Percentiles rank a stretch among this genome's conserved stretches.
These are phyloP conservation scores for Aspergillus ibericus DNA, from an alignment of 2,329 filamentous ascomycete species.

Conservation along the genomic window DNA sequence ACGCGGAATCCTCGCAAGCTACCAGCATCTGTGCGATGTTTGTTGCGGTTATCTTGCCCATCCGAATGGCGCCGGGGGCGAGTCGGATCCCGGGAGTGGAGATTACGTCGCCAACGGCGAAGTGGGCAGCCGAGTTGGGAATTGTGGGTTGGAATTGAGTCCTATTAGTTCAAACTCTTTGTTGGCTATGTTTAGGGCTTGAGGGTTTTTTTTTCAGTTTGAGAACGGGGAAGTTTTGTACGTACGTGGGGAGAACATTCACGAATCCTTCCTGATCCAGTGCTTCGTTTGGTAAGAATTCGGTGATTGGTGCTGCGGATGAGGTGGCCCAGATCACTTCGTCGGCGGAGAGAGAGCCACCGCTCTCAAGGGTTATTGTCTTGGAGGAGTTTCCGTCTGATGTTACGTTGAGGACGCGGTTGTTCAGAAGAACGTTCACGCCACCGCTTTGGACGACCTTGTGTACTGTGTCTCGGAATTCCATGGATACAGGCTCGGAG, in stretches of 20 bases:
- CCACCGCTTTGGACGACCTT: conserved; percentile 48
- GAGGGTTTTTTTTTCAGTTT: not conserved
- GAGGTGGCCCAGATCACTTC: conserved; percentile 69
- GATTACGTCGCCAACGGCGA: conserved; percentile 56
- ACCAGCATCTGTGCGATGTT: not conserved
- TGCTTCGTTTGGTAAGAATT: conserved; percentile 58
- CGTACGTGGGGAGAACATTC: conserved; percentile 58
- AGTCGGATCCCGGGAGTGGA: not conserved
- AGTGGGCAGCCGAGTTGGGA: conserved; percentile 61
- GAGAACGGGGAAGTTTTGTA: not conserved
- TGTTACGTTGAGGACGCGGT: conserved; percentile 49
- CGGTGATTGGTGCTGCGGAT: conserved; percentile 59
- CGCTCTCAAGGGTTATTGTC: conserved; percentile 60
- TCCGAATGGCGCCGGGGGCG: not conserved
- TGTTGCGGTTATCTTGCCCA: not conserved
- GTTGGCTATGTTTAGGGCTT: not conserved
- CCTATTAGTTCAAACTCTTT: not conserved
- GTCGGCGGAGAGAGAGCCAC: conserved; percentile 59
- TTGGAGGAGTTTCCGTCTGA: not conserved
- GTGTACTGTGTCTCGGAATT: conserved; percentile 63
- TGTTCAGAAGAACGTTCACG: conserved; percentile 37
- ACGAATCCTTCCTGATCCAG: conserved; percentile 65
- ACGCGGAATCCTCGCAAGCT: not conserved
- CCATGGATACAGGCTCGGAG: conserved; percentile 66
- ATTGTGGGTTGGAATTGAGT: conserved; percentile 49